Conservation (phyloP, 2,329 filamentous ascomycete genomes). For the Exserohilum turcica region DNA sequence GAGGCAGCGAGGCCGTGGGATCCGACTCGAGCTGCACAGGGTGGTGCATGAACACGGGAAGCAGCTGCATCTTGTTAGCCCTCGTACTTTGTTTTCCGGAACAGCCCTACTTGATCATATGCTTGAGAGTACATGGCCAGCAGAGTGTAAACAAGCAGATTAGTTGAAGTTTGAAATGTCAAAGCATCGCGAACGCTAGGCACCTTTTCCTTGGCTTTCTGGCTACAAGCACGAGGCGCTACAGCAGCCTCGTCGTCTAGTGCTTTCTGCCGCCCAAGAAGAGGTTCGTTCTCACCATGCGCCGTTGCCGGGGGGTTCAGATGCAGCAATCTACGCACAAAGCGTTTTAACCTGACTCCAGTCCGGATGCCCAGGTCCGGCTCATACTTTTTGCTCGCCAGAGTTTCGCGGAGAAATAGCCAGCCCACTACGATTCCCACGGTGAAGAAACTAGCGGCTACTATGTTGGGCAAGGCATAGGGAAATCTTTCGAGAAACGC, state of each 20-base stretch:
- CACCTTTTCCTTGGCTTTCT: conserved; percentile 18
- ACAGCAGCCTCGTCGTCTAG: conserved; percentile 22
- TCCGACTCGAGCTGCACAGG: conserved; percentile 60
- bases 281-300: conserved; percentile 35
- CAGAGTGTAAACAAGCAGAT: conserved; percentile 77
- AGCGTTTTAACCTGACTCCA: conserved; percentile 65
- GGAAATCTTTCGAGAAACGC: conserved; percentile 76
- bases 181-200: conserved; percentile 67
- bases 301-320: conserved; percentile 16
- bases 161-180: conserved; percentile 73
- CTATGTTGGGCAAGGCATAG: conserved; percentile 82
- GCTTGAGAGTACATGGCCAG: conserved; percentile 82
- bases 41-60: conserved; percentile 88
- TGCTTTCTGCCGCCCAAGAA: conserved; percentile 33
- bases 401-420: conserved; percentile 85
- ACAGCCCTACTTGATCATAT: conserved; percentile 69
- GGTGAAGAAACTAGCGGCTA: conserved; percentile 76
- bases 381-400: conserved; percentile 70
- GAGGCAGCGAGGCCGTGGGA: conserved; percentile 67
- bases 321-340: conserved; percentile 28
- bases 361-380: conserved; percentile 77
- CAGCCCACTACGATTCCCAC: conserved; percentile 74
- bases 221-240: not conserved
- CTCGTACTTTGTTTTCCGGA: not conserved
- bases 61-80: conserved; percentile 52